Base-by-base conservation (phyloP, 2,329 filamentous ascomycete genomes). In the Pseudopyricularia cyperi region DNA sequence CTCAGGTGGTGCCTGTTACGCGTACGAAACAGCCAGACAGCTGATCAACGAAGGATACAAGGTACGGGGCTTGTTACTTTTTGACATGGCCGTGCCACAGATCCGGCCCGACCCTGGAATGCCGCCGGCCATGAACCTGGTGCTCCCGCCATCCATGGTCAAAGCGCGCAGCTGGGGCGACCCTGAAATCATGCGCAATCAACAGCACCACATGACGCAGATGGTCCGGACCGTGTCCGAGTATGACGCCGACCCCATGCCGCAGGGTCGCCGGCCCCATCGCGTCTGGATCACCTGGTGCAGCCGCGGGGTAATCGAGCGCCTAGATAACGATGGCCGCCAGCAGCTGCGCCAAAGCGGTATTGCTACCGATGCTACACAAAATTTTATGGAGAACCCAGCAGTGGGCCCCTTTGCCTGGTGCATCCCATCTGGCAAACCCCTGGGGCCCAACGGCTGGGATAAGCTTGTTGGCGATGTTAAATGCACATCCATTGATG, bases 1-100 rank as follows among this genome's bases (percentile, higher is more conserved):
- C 77, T 80, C 73, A 6, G 11, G 12, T 4, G 33, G 33, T 4
- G 5, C 33, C 4, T 11, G 12, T 15, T 35, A 35, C 33, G 33
- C 33, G n/a, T 35, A 35, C 33, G 33, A 35, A 35, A 35, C 33
- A 15, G 33, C 33, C 11, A 6, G 33, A 15, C 33, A 35, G 33
- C 33, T 35, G 33, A 35, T 35, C 12, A 6, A 14, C 5, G 33
- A 35, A 11, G 33, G 33, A 14, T 35, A 35, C 12, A 12, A 6
- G 12, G 34, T 37, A n/a, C 34, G 17, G 34, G 34, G 34, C 34
- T n/a, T 37, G 34, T n/a, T 37, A n/a, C 34, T 37, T n/a, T 37
- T 37, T n/a, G 34, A 37, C 34, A 37, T 37, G 34, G 34, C 34
- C 15, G 34, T 37, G 15, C 34, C 34, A n/a, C 34, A n/a, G 34